Percentiles rank a stretch among this genome's conserved stretches.
These are phyloP conservation scores for Geotrichum phurueaensis DNA, from an alignment of 1,139 yeast genomes.

Conservation along the genomic window DNA sequence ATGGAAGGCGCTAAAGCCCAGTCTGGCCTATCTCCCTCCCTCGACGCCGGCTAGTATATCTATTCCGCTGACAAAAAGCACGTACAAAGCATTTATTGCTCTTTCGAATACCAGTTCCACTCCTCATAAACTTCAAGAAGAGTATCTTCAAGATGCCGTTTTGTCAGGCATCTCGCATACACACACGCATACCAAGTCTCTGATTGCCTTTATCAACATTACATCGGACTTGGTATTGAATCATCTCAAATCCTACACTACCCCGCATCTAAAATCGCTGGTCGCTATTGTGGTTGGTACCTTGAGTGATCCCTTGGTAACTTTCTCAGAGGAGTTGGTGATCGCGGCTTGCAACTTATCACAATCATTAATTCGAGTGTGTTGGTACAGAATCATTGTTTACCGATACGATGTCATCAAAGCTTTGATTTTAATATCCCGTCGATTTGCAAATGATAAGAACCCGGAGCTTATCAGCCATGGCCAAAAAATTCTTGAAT, in stretches of 20 bases:
- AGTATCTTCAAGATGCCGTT: slow-evolving; percentile 13
- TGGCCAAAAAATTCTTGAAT: neutral
- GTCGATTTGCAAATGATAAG: slow-evolving; percentile 15
- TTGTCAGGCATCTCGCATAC: slow-evolving; percentile 25
- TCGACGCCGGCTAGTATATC: slow-evolving; percentile 36
- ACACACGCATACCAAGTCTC: slow-evolving; percentile 2
- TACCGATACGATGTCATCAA: slow-evolving; percentile 37
- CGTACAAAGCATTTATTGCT: slow-evolving; percentile 26
- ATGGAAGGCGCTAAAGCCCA: slow-evolving; percentile 38
- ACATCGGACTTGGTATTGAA: slow-evolving; percentile 10
- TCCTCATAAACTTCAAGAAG: slow-evolving; percentile 7
- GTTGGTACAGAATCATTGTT: slow-evolving; percentile 34
- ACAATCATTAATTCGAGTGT: slow-evolving; percentile 24
- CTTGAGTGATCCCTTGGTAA: slow-evolving; percentile 33
- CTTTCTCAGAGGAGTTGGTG: slow-evolving; percentile 25
- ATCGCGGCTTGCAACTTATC: slow-evolving; percentile 24
- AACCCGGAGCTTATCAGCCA: neutral
- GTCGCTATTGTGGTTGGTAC: slow-evolving; percentile 26
- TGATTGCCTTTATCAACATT: slow-evolving; percentile 7
- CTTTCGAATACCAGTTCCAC: slow-evolving; percentile 19
- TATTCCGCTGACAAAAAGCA: slow-evolving; percentile 18
- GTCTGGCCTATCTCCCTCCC: slow-evolving; percentile 45
- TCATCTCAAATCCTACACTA: slow-evolving; percentile 20
- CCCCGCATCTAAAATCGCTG: slow-evolving; percentile 28
- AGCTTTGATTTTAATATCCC: slow-evolving; percentile 30